Conservation (phyloP, 106 monocot species). For the Acorus calamus region DNA sequence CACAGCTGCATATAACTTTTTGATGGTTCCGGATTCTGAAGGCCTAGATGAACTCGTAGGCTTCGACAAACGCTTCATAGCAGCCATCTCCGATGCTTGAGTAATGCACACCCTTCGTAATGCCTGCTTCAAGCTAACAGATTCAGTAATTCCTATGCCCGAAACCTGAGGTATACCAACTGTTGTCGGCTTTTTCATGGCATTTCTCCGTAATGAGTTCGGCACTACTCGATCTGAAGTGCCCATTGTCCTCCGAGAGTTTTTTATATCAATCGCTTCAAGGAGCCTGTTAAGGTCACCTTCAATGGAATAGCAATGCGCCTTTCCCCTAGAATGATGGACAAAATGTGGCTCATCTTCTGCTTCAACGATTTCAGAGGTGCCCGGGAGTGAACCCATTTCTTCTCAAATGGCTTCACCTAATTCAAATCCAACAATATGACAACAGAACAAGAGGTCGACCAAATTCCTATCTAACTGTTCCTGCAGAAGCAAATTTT, state of each 20-base stretch:
- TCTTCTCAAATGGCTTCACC: not conserved
- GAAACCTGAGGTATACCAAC: constrained; percentile 20
- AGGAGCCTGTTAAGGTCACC: constrained; percentile 22
- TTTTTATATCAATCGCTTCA: constrained; percentile 19
- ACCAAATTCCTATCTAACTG: no score
- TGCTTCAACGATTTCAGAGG: constrained; percentile 64
- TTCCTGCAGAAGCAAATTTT: no score
- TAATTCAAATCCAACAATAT: no score
- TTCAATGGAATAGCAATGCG: constrained; percentile 20
- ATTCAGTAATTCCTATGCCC: constrained; percentile 43
- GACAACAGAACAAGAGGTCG: no score
- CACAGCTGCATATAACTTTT: constrained; percentile 63
- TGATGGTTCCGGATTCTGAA: constrained; percentile 58
- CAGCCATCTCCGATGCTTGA: constrained; percentile 95
- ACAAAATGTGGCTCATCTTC: constrained; percentile 19
- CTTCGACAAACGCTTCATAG: constrained; percentile 59
- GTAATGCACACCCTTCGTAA: constrained; percentile 67
- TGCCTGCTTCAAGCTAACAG: constrained; percentile 67
- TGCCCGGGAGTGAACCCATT: constrained; percentile 1
- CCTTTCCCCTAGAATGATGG: constrained; percentile 16
- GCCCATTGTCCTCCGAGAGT: constrained; percentile 8
- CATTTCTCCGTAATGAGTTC: constrained; percentile 14
- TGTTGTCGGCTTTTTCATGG: constrained; percentile 30
- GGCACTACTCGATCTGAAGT: constrained; percentile 5
- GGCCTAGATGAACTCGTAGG: constrained; percentile 23